Evolutionary conservation across 2,329 filamentous ascomycete species (phyloP).

Genomic region (Colletotrichum horii): DNA sequence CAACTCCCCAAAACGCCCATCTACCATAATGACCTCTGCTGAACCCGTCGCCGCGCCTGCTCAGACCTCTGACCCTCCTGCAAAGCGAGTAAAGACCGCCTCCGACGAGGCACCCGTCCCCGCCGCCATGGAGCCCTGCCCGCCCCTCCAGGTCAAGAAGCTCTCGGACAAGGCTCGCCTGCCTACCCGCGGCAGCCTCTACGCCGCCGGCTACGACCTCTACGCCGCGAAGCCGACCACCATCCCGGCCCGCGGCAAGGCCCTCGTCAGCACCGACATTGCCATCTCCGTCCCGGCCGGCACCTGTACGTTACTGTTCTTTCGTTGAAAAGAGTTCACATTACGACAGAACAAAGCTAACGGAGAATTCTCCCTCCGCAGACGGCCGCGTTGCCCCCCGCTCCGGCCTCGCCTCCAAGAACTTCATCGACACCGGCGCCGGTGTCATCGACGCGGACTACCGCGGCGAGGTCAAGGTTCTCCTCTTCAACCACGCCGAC

Average conservation of each 20-base stretch:
- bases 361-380: conserved; percentile 35
- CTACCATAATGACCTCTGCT: conserved; percentile 30
- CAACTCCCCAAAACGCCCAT: conserved; percentile 29
- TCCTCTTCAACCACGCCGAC: conserved; percentile 92
- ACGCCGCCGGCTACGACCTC: conserved; percentile 92
- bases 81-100: conserved; percentile 77
- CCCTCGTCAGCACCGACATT: conserved; percentile 87
- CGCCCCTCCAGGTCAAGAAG: conserved; percentile 86
- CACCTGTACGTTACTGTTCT: conserved; percentile 69
- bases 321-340: no score
- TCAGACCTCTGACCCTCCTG: conserved; percentile 71
- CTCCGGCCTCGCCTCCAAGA: conserved; percentile 89
- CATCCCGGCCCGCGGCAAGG: conserved; percentile 84
- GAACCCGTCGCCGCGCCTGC: conserved; percentile 51
- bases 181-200: conserved; percentile 87
- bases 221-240: conserved; percentile 78
- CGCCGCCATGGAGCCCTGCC: conserved; percentile 46
- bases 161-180: conserved; percentile 79
- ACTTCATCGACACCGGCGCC: conserved; percentile 95
- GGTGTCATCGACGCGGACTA: conserved; percentile 99
- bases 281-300: conserved; percentile 88
- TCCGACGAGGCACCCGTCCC: conserved; percentile 35
- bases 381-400: conserved; percentile 90
- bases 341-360: neutral
- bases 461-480: conserved; percentile 88